Evolutionary conservation across 805 yeast genomes (phyloP).

Genomic region (Candida glaebosa): DNA sequence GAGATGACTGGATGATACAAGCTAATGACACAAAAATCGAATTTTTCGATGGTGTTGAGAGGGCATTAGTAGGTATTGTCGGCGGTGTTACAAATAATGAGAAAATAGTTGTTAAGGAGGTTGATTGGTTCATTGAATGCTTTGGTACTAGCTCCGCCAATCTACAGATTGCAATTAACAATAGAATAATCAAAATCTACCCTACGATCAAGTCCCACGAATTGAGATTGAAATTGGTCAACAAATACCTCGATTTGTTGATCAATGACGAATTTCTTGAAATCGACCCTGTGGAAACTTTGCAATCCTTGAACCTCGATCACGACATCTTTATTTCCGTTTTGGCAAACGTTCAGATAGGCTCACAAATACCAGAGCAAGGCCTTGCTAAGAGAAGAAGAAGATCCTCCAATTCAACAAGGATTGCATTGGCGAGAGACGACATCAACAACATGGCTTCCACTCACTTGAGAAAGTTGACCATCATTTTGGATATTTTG

Average conservation of each 20-base stretch:
- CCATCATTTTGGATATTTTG: constrained; percentile 74
- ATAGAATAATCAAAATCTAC: constrained; percentile 56
- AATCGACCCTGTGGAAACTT: constrained; percentile 41
- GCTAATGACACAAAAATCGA: constrained; percentile 49
- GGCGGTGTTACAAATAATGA: constrained; percentile 48
- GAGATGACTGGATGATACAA: constrained; percentile 40
- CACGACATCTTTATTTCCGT: constrained; percentile 56
- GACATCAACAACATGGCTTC: constrained; percentile 75
- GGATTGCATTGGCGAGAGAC: constrained; percentile 69
- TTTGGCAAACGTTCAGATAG: constrained; percentile 58
- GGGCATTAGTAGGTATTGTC: constrained; percentile 53
- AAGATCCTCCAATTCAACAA: constrained; percentile 76
- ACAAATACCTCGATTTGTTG: constrained; percentile 48
- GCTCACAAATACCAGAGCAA: constrained; percentile 42
- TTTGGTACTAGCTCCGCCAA: constrained; percentile 40
- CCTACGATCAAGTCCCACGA: constrained; percentile 50
- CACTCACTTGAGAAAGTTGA: constrained; percentile 69
- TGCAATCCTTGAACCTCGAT: constrained; percentile 53
- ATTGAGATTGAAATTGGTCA: constrained; percentile 52
- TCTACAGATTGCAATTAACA: constrained; percentile 43
- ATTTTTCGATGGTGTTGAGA: constrained; percentile 51
- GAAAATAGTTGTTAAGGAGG: constrained; percentile 46
- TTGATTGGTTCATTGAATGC: constrained; percentile 56
- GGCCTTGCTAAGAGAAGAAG: constrained; percentile 70
- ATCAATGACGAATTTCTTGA: constrained; percentile 39